Percentiles rank a stretch among this genome's conserved stretches.
These are phyloP conservation scores for Trypanosoma caninum DNA, from an alignment of 208 protist species.

Conservation along the genomic window DNA sequence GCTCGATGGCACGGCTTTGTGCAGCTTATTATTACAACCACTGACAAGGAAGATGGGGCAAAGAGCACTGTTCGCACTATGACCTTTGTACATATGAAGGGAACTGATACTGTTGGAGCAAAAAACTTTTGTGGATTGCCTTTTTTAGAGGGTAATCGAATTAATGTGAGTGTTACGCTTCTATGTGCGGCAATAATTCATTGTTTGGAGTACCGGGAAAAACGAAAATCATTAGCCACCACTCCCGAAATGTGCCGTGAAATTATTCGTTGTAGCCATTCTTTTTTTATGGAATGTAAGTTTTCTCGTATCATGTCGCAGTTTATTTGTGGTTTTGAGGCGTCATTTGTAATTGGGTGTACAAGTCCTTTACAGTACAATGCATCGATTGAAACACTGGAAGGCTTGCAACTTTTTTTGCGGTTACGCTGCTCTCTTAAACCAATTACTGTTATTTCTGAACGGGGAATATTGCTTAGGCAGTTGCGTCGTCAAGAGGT, in stretches of 20 bases:
- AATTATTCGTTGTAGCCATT: conserved; percentile 80
- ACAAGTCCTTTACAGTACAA: conserved; percentile 69
- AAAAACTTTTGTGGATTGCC: conserved; percentile 48
- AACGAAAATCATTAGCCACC: conserved; percentile 24
- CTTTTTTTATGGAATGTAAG: conserved; percentile 90
- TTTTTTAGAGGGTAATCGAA: conserved; percentile 51
- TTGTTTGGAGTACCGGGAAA: conserved; percentile 72
- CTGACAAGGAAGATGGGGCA: conserved; percentile 50
- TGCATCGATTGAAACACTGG: conserved; percentile 78
- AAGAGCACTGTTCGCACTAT: conserved; percentile 61
- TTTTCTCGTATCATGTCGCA: conserved; percentile 90
- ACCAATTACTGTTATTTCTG: conserved; percentile 62
- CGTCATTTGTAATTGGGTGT: conserved; percentile 83
- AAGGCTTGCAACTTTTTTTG: conserved; percentile 84
- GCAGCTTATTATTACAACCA: conserved; percentile 72
- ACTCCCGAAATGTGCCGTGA: conserved; percentile 52
- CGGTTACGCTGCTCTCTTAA: conserved; percentile 54
- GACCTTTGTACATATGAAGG: conserved; percentile 90
- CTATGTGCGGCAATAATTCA: conserved; percentile 82
- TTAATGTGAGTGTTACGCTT: conserved; percentile 85
- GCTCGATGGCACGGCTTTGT: conserved; percentile 88
- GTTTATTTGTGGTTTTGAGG: conserved; percentile 80
- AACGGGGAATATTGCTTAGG: conserved; percentile 63
- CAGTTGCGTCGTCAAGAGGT: conserved; percentile 63
- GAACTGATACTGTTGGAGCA: conserved; percentile 70